Percentiles rank a stretch among this genome's conserved stretches.
Evolutionary conservation across 2,329 filamentous ascomycete genomes (phyloP).

Genomic region (Cladosporium austrohemisphaericum): DNA sequence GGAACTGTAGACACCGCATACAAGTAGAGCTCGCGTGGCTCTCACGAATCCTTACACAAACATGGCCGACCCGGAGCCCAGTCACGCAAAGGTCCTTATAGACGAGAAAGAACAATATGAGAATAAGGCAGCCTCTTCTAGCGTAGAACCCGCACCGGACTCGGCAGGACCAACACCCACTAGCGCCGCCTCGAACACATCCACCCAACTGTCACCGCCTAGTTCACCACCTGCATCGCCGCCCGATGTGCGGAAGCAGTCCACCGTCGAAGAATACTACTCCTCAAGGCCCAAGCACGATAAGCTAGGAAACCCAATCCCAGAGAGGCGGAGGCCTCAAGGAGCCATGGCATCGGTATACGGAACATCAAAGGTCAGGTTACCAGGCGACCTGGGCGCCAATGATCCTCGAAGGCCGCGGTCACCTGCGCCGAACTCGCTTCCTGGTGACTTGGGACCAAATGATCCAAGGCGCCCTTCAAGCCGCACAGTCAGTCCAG

Average conservation of each 20-base stretch:
- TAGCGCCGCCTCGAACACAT: neutral
- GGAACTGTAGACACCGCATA: neutral
- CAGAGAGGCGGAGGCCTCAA: conserved; percentile 22
- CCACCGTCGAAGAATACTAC: conserved; percentile 27
- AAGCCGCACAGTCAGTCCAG: conserved; percentile 28
- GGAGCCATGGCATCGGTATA: conserved; percentile 31
- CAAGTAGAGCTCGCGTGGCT: too few species aligned
- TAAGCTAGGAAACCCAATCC: conserved; percentile 29
- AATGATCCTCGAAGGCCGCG: conserved; percentile 33
- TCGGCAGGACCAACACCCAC: conserved; percentile 7
- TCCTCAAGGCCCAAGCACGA: conserved; percentile 27
- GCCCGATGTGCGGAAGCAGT: conserved; percentile 16
- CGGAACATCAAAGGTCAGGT: conserved; percentile 25
- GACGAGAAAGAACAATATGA: conserved; percentile 15
- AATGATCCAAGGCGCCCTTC: conserved; percentile 21
- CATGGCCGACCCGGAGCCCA: conserved; percentile 14
- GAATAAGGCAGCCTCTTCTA: neutral
- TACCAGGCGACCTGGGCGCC: conserved; percentile 36
- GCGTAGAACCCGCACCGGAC: neutral
- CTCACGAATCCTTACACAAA: neutral
- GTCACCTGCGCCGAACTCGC: conserved; percentile 26
- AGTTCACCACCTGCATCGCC: conserved; percentile 24
- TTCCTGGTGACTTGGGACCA: conserved; percentile 33
- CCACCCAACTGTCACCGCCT: conserved; percentile 25
- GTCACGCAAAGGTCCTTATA: conserved; percentile 12